phyloP scores from a whole-genome alignment of 495 filamentous ascomycete species.

The Penicillium chermesinum region DNA sequence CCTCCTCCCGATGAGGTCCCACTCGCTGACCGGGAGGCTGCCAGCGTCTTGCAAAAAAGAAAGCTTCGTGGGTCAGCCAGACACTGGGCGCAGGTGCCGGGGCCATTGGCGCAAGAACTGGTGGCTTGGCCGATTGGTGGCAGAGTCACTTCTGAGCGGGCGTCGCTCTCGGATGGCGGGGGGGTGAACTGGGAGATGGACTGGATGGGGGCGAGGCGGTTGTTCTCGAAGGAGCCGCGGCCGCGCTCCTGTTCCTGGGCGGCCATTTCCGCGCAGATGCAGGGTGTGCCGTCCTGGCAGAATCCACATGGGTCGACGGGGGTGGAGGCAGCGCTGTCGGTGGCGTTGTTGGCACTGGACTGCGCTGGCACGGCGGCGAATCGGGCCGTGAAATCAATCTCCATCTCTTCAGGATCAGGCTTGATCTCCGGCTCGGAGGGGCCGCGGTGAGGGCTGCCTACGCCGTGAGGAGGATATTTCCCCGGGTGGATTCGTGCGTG shows the following conservation, averaged over 20 bases:
- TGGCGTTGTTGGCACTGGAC: conserved; percentile 16
- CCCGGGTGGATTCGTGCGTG: conserved; percentile 21
- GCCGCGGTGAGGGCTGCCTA: conserved; percentile 29
- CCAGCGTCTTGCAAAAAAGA: conserved; percentile 81
- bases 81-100: conserved; percentile 78
- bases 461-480: conserved; percentile 31
- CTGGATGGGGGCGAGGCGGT: conserved; percentile 45
- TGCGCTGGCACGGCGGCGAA: conserved; percentile 47
- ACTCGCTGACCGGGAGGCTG: conserved; percentile 54
- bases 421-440: conserved; percentile 39
- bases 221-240: conserved; percentile 34
- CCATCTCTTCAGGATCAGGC: conserved; percentile 57
- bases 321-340: conserved; percentile 33
- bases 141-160: conserved; percentile 41
- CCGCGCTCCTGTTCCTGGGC: conserved; percentile 40
- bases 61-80: conserved; percentile 70
- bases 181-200: conserved; percentile 59
- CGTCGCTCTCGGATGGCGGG: conserved; percentile 64
- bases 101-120: conserved; percentile 60
- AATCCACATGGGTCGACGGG: conserved; percentile 74
- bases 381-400: conserved; percentile 68
- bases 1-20: conserved; percentile 39
- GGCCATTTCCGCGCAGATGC: conserved; percentile 74
- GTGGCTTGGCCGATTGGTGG: conserved; percentile 41
- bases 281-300: conserved; percentile 78